Percentiles rank a stretch among this genome's conserved stretches.
Conservation (phyloP, 257 asterid species). For the Solanum megistacrolobum region DNA sequence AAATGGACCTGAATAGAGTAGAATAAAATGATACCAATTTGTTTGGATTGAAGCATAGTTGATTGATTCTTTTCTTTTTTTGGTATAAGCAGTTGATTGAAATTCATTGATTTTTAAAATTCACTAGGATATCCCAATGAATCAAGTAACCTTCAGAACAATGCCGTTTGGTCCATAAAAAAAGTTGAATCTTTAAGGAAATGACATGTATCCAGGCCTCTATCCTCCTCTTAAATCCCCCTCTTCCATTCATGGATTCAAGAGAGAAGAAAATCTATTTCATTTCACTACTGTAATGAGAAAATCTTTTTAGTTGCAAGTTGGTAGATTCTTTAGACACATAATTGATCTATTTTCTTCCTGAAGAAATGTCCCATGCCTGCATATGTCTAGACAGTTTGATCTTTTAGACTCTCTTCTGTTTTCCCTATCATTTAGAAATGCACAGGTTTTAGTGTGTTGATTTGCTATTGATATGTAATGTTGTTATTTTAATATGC, state of each 20-base stretch:
- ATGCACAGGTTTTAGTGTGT: not conserved
- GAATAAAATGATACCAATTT: not conserved
- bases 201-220: not conserved
- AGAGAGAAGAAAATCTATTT: not conserved
- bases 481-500: conserved; percentile 7
- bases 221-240: not conserved
- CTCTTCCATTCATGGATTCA: not conserved
- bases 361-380: not conserved
- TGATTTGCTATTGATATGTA: not conserved
- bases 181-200: not conserved
- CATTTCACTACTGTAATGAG: not conserved
- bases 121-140: not conserved
- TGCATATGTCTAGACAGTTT: not conserved
- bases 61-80: not conserved
- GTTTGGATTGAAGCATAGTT: not conserved
- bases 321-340: not conserved
- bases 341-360: not conserved
- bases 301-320: not conserved
- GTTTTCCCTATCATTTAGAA: not conserved
- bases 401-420: not conserved
- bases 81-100: not conserved
- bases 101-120: not conserved
- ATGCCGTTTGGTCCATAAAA: not conserved
- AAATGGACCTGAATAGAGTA: not conserved
- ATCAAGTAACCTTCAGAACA: not conserved